Evolutionary conservation across 163 green algal species (phyloP), one percentile per base, ranked within the genome.

Genomic region (Coccomyxa subellipsoidea): DNA sequence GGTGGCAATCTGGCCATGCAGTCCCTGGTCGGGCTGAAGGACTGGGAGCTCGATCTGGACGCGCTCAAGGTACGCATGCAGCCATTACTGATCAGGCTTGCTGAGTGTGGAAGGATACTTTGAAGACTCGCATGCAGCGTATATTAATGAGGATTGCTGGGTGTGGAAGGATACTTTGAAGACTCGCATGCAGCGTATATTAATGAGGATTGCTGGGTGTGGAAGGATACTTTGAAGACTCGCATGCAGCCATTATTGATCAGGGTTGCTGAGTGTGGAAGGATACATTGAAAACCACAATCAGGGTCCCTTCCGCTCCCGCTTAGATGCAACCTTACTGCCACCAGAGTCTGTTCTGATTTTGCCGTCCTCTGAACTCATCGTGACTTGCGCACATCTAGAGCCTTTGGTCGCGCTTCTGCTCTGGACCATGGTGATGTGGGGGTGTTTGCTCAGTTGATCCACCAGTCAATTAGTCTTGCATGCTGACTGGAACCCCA

Each of bases 41-140:
- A 73, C 66, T 73, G 66, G 66, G 66, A 73, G 66, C 66, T 73
- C 10, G n/a, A 73, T 36, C 8, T 73, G 66, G 66, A 73, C 66
- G 66, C 66, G 4, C n/a, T 73, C 21, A 23, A 73, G 59, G 59
- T 72, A 32, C 25, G 18, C 47, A 29, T 66, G 47, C 18, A 12
- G 18, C 18, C 12, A 29, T 18, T 29, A 12, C 47, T 29, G 12
- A 66, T 66, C 47, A 12, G 12, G 18, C 18, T 12, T 29, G 47
- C 47, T 66, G 47, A 66, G 12, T 18, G 12, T 66, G 12, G 18
- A 12, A 29, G 47, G 12, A 29, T 12, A 29, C 47, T 66, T 66
- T 12, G 12, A 12, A 18, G n/a, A n/a, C n/a, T n/a, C n/a, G n/a
- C n/a, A n/a, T n/a, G n/a, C n/a, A n/a, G n/a, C n/a, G n/a, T n/a